A percentile compares a stretch with the other conserved stretches of the same genome.
Conservation (phyloP, 768 basidiomycete species). For the Calocera cornea region DNA sequence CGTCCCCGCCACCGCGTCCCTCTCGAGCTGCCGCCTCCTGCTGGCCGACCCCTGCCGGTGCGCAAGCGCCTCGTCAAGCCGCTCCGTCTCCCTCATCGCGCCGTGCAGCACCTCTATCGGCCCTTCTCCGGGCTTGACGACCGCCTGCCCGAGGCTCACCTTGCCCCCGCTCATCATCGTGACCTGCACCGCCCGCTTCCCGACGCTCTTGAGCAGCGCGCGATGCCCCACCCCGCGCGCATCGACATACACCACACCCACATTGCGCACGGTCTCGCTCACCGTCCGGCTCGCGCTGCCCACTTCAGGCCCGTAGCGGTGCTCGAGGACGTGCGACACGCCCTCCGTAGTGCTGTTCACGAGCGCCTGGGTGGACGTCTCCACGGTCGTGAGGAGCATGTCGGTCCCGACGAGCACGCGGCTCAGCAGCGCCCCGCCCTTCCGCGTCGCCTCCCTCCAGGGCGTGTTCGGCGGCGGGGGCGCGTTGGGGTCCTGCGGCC, state of each 20-base stretch:
- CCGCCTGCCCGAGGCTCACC: neutral
- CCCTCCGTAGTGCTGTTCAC: too few species aligned
- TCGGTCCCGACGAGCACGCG: slow-evolving; percentile 50
- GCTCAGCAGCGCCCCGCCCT: slow-evolving; percentile 18
- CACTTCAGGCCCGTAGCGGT: slow-evolving; percentile 56
- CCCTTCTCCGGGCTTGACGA: neutral
- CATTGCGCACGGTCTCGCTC: slow-evolving; percentile 54
- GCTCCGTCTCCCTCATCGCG: too few species aligned
- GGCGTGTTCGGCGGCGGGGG: slow-evolving; percentile 9
- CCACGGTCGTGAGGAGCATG: slow-evolving; percentile 47
- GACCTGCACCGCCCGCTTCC: slow-evolving; percentile 43
- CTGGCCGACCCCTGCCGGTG: too few species aligned
- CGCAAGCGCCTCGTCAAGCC: too few species aligned
- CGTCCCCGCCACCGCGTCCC: neutral
- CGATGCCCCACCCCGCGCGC: slow-evolving; percentile 55
- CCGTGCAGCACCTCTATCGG: neutral
- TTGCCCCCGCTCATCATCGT: slow-evolving; percentile 19
- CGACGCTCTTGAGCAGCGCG: slow-evolving; percentile 51
- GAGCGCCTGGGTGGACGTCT: slow-evolving; percentile 36
- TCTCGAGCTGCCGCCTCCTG: too few species aligned
- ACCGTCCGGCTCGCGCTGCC: slow-evolving; percentile 44
- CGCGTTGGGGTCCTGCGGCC: slow-evolving; percentile 7
- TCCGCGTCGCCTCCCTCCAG: slow-evolving; percentile 18
- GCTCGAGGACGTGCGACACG: slow-evolving; percentile 36
- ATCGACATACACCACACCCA: slow-evolving; percentile 65